Evolutionary conservation across 257 asterid species (phyloP), one percentile per base, ranked within the genome.

Genomic region (Nicotiana obtusifolia): DNA sequence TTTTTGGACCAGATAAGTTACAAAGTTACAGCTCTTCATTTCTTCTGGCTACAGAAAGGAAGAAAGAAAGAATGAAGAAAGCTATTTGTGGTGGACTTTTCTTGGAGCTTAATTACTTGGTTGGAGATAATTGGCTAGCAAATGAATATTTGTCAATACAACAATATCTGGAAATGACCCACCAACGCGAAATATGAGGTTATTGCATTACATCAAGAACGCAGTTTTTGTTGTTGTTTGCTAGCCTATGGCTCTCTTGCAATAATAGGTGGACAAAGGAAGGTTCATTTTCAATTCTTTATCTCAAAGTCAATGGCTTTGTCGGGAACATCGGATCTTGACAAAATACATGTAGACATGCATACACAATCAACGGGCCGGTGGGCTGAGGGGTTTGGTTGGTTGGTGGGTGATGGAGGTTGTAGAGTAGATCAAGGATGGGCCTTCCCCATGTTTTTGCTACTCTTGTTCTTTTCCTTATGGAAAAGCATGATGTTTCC

Each of bases 291-390:
- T 80, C 64, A 37, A 71, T 57, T 26, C 10, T 10, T 22, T 44
- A 75, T 75, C 62, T 44, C 62, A 75, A 75, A 80, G 83, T 80
- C 78, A 80, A 80, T 65, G 77, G 28, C 64, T 26, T 54, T 80
- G 83, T 80, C 65, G 76, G 7, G 0, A 65, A 80, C 31, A 47
- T 64, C 54, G 82, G 77, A 80, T 80, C 71, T 47, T 64, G 77
- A 80, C 83, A 80, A 80, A 35, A 71, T 80, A 59, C 24, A 35
- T 52, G 78, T 5, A 52, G 83, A 80, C 83, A 65, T 64, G 66
- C 56, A 20, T 61, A 56, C 56, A 26, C 75, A 44, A 53, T 26
- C 14, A 53, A 80, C 11, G 52, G 35, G 62, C 31, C 16, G 54
- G 76, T 54, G 76, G n/a, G 14, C 7, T 80, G 76, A 17, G 14